These are phyloP conservation scores for Bonnemaisonia californica DNA, from an alignment of 31 red algal genomes.

Conservation along the genomic window DNA sequence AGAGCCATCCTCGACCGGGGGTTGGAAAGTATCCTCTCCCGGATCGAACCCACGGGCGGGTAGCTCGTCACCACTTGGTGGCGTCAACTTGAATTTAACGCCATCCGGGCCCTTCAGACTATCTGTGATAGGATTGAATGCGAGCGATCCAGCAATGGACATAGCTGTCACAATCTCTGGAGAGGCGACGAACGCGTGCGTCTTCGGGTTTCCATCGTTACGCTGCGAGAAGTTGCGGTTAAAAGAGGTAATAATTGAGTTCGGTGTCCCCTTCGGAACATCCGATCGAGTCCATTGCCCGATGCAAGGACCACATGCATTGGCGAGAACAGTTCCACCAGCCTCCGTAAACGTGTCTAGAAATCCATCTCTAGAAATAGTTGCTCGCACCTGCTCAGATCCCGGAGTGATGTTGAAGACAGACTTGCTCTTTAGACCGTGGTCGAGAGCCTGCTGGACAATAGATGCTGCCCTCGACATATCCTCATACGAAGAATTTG, in stretches of 20 bases:
- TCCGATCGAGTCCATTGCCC: constrained; percentile 99
- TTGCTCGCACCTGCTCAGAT: constrained; percentile 97
- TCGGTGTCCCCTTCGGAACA: constrained; percentile 91
- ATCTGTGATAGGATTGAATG: constrained; percentile 94
- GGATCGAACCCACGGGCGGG: constrained; percentile 90
- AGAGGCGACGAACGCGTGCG: constrained; percentile 95
- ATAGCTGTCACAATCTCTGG: constrained; percentile 98
- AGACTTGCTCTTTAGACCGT: constrained; percentile 91
- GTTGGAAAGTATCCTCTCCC: constrained; percentile 93
- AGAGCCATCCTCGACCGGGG: constrained; percentile 76
- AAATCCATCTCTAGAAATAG: constrained; percentile 93
- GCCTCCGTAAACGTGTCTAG: constrained; percentile 86
- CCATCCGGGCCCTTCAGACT: constrained; percentile 80
- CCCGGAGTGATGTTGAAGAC: constrained; percentile 96
- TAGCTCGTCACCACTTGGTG: constrained; percentile 85
- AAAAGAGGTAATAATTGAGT: constrained; percentile 98
- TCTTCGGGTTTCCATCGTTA: constrained; percentile 97
- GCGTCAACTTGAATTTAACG: constrained; percentile 71
- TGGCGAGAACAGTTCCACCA: constrained; percentile 94
- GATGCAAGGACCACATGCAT: constrained; percentile 99
- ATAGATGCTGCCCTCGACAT: constrained; percentile 87
- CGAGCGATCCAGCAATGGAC: constrained; percentile 84
- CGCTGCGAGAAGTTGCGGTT: constrained; percentile 99
- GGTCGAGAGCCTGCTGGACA: constrained; percentile 81
- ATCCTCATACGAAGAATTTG: constrained; percentile 99